Percentiles rank a stretch among this genome's conserved stretches.
Evolutionary conservation across 1,284 basidiomycete species (phyloP).

Genomic region (Ganoderma boninense): DNA sequence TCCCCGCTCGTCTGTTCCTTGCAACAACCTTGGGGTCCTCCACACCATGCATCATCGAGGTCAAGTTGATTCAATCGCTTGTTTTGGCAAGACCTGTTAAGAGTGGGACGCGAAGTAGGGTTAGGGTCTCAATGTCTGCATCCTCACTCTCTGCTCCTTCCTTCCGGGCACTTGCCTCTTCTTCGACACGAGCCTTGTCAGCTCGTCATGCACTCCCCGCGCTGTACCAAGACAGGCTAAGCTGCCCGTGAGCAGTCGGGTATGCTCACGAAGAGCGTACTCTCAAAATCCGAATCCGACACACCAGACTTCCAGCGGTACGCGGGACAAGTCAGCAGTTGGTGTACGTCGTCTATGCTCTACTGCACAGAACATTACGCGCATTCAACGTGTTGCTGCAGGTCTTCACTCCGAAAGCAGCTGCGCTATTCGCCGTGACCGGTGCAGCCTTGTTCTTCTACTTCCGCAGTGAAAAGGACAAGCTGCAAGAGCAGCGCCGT

Average conservation of each 20-base stretch:
- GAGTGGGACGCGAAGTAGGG: conserved; percentile 16
- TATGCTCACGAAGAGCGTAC: conserved; percentile 24
- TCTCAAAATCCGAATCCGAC: conserved; percentile 29
- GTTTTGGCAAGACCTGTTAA: background rate
- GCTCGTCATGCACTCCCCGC: conserved; percentile 10
- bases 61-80: background rate
- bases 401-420: conserved; percentile 91
- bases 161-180: conserved; percentile 19
- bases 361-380: conserved; percentile 15
- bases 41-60: too few relatives aligned
- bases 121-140: conserved; percentile 31
- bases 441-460: conserved; percentile 89
- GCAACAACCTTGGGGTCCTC: background rate
- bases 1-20: background rate
- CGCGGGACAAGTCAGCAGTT: conserved; percentile 50
- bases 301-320: conserved; percentile 38
- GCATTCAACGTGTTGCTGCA: conserved; percentile 42
- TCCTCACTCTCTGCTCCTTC: conserved; percentile 21
- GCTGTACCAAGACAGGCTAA: too few relatives aligned
- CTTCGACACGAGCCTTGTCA: conserved; percentile 9
- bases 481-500: conserved; percentile 68
- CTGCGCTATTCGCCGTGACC: conserved; percentile 83
- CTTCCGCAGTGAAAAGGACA: conserved; percentile 88
- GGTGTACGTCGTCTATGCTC: conserved; percentile 43
- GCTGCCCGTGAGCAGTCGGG: background rate